Percentiles rank a stretch among this genome's conserved stretches.
Evolutionary conservation across 495 filamentous ascomycete species (phyloP).

Genomic region (Penicillium cataractarum): DNA sequence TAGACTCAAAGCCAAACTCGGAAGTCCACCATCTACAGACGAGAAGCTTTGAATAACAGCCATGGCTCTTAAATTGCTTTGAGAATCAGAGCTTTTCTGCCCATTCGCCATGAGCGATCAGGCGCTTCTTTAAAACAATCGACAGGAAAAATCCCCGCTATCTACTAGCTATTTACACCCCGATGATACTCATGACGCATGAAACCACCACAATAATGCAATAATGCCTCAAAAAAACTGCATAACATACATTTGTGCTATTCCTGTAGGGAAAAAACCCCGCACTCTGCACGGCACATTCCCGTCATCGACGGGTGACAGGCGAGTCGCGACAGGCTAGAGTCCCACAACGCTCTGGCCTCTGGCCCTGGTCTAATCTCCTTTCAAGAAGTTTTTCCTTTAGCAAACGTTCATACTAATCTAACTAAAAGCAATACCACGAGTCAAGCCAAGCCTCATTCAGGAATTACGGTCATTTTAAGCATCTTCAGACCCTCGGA

Average conservation of each 20-base stretch:
- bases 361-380: neutral
- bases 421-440: too few species aligned
- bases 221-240: neutral
- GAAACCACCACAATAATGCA: neutral
- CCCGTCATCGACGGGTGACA: neutral
- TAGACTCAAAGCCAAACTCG: neutral
- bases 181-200: neutral
- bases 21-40: neutral
- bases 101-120: neutral
- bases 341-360: too few species aligned
- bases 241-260: neutral
- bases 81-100: neutral
- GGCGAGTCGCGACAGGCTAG: neutral
- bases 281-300: conserved; percentile 2
- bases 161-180: neutral
- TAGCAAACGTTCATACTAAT: too few species aligned
- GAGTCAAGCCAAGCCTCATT: too few species aligned
- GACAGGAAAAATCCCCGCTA: neutral
- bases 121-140: neutral
- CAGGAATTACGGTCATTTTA: too few species aligned
- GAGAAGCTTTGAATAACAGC: conserved; percentile 5
- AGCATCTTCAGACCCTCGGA: neutral
- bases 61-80: neutral
- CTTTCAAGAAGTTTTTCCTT: too few species aligned
- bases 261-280: neutral